Evolutionary conservation across 139 green algal species (phyloP), one percentile per base, ranked within the genome.

Genomic region (Ettlia oleoabundans): DNA sequence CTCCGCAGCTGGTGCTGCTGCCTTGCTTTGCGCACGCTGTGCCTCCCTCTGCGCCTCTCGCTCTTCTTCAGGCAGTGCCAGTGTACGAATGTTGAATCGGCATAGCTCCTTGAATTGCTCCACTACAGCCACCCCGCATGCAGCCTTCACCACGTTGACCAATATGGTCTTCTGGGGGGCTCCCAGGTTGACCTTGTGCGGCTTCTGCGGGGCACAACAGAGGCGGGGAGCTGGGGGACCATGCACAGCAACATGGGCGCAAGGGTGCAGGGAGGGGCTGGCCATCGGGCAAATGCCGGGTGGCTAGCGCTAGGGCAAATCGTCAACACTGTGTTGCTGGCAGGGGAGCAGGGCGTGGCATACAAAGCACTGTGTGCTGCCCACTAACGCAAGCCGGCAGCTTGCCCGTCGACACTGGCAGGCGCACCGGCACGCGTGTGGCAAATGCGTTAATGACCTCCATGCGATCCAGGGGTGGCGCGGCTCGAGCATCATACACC

Each of bases 141-240:
- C 84, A 18, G 24, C 55, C 47, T 90, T 89, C 9, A 90, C n/a
- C 7, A 92, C 28, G 64, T 90, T 86, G 6, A 92, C 79, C 61
- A 92, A 24, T 28, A 92, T 81, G 18, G 87, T 89, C 64, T 88
- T 86, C 32, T 86, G 65, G 4, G 89, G 82, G 21, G 84, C 67
- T 41, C 47, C 62, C 32, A 92, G 79, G 69, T 89, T 81, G 7
- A 92, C 89, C 66, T 89, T 92, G 85, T 92, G 85, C 9, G 84
- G 84, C 22, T 78, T 76, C 83, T 89, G 83, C 74, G 74, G 33
- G 32, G 0, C 21, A 0, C 53, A 30, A 9, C 37, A 51, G 52
- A 33, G 52, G 22, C 30, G 30, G 32, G 8, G 33, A 28, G 3
- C 10, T 1, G 41, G 2, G 13, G 32, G n/a, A 38, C 33, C 4